Percentiles rank a stretch among this genome's conserved stretches.
Conservation (phyloP, 139 green algal genomes). For the Chlorella sp. region DNA sequence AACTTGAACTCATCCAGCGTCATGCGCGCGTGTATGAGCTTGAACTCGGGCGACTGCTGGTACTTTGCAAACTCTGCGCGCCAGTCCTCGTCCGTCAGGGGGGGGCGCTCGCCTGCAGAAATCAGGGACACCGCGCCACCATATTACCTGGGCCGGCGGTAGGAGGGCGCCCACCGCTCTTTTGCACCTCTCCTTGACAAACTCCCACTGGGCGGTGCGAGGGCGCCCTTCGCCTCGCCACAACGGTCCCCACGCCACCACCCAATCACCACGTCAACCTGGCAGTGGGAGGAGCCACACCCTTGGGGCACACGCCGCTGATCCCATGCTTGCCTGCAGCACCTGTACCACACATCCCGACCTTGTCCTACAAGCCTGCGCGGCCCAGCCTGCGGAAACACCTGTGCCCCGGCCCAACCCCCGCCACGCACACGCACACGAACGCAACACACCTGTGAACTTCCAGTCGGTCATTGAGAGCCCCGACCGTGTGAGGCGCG, state of each 20-base stretch:
- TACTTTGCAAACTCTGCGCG: conserved; percentile 91
- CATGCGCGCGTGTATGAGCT: conserved; percentile 77
- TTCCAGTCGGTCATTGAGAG: conserved; percentile 99
- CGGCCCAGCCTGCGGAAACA: background rate
- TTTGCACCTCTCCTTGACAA: no score
- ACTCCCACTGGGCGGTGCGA: no score
- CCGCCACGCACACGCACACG: background rate
- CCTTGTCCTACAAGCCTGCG: background rate
- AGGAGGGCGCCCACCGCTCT: no score
- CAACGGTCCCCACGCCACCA: no score
- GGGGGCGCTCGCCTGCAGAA: conserved; percentile 54
- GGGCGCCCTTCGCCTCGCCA: no score
- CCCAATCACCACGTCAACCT: no score
- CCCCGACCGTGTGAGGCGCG: conserved; percentile 89
- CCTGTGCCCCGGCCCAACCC: background rate
- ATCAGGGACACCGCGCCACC: no score
- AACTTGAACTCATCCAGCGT: conserved; percentile 97
- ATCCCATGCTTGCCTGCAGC: no score
- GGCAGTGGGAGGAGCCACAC: no score
- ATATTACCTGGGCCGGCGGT: no score
- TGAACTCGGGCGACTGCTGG: conserved; percentile 83
- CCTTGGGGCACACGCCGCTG: no score
- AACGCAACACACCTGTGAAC: conserved; percentile 73
- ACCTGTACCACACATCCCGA: background rate
- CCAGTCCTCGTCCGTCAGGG: conserved; percentile 71